Base-by-base conservation (phyloP, 495 filamentous ascomycete genomes). In the Penicillium dipodomyicola region DNA sequence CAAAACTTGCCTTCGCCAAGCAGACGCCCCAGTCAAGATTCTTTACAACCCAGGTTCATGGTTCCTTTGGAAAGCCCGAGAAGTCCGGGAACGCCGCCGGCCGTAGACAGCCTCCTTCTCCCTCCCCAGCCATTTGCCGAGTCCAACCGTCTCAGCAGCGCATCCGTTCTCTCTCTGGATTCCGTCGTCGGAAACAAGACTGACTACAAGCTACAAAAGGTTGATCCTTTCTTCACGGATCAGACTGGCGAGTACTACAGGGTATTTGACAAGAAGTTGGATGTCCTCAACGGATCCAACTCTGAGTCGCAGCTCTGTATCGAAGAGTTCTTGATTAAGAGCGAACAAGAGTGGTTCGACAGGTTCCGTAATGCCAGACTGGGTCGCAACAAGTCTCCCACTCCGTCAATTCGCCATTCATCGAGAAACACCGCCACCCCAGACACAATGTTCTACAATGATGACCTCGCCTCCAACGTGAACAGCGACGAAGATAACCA, bases 221-320 rank as follows among this genome's bases (percentile, higher is more conserved):
- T 88, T 6, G 84, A 87, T 62, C 85, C 85, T 17, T 86, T 83
- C 77, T 89, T 89, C 72, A 87, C 82, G 12, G 86, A 89, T 61
- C 75, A 78, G 7, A 83, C 77, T 37, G 86, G 86, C 15, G 76
- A 83, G 57, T 88, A 83, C 67, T 84, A 82, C 48, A 70, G 70
- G 52, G 73, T 67, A 14, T 89, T 87, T 56, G 82, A 84, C 43
- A 75, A 79, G 63, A 80, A 76, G 62, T 74, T 89, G 14, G 77
- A 83, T 17, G 62, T 63, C n/a, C 72, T 89, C 12, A 82, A 77
- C 25, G 82, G 78, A 7, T 73, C 76, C 44, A 85, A 80, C 61
- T 86, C 84, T 0, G 77, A 82, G 48, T 72, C 65, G 4, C 76
- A 82, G 27, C 71, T 88, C 22, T 88, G 84, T 65, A 87, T 88